These are phyloP conservation scores for Juglanconis oblonga DNA, from an alignment of 2,329 filamentous ascomycete genomes.

Conservation along the genomic window DNA sequence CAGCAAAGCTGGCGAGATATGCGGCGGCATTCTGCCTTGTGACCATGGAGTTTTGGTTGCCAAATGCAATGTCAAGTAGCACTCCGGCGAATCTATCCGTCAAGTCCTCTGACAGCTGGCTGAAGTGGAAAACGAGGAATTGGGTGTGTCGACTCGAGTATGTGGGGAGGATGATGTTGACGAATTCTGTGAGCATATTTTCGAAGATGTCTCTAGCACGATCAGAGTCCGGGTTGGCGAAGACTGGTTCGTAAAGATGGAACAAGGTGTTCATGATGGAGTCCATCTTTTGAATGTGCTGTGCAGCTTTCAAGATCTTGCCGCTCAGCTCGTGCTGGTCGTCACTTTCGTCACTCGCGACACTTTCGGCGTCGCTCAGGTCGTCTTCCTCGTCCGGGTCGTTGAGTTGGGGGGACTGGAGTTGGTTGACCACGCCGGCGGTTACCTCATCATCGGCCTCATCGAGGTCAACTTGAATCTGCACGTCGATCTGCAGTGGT, in stretches of 20 bases:
- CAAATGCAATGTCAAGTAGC: constrained; percentile 70
- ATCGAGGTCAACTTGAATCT: constrained; percentile 90
- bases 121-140: constrained; percentile 94
- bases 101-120: constrained; percentile 74
- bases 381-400: constrained; percentile 51
- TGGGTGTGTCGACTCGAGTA: constrained; percentile 46
- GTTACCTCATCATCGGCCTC: constrained; percentile 88
- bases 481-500: constrained; percentile 68
- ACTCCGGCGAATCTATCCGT: constrained; percentile 80
- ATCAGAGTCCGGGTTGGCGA: constrained; percentile 65
- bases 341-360: constrained; percentile 66
- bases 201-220: constrained; percentile 72
- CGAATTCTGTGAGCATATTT: constrained; percentile 80
- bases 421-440: constrained; percentile 63
- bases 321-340: constrained; percentile 57
- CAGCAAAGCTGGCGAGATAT: constrained; percentile 92
- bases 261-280: constrained; percentile 86
- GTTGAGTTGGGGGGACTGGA: constrained; percentile 30
- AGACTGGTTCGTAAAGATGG: constrained; percentile 71
- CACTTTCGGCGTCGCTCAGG: constrained; percentile 68
- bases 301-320: constrained; percentile 69
- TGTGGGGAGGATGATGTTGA: constrained; percentile 82
- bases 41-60: constrained; percentile 67
- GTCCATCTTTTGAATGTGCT: constrained; percentile 89
- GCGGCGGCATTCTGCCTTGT: constrained; percentile 82